Conservation (phyloP, 2,329 filamentous ascomycete genomes). For the Coniochaeta prunicola region DNA sequence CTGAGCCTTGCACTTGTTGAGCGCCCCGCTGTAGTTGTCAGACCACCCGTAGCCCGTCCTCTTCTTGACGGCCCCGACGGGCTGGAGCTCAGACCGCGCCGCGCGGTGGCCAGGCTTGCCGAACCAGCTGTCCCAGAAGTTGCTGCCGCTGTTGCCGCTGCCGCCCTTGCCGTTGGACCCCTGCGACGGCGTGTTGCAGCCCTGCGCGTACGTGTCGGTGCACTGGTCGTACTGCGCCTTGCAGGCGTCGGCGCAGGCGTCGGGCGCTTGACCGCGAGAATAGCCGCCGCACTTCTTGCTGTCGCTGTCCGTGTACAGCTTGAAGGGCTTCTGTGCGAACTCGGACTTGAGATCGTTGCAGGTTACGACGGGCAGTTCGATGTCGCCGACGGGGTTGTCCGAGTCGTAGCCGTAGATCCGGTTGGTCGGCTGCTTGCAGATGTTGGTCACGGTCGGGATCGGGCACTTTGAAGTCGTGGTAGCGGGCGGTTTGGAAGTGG, state of each 20-base stretch:
- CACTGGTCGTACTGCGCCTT: constrained; percentile 44
- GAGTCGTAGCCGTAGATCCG: constrained; percentile 61
- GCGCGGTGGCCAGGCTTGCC: background rate
- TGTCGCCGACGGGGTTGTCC: constrained; percentile 47
- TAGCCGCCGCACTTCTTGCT: constrained; percentile 37
- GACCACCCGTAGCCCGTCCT: constrained; percentile 15
- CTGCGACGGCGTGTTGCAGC: constrained; percentile 29
- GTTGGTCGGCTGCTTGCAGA: constrained; percentile 46
- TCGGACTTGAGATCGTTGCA: constrained; percentile 45
- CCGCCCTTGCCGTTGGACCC: no score
- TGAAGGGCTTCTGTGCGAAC: constrained; percentile 37
- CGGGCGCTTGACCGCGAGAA: constrained; percentile 22
- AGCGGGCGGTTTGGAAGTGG: constrained; percentile 23
- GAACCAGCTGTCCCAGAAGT: constrained; percentile 1
- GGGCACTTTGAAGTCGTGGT: constrained; percentile 25
- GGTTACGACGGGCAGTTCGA: constrained; percentile 42
- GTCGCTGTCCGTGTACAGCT: constrained; percentile 41
- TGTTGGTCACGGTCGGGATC: constrained; percentile 39
- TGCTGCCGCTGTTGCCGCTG: constrained; percentile 11
- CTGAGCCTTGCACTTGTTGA: constrained; percentile 39
- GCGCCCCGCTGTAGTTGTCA: constrained; percentile 20
- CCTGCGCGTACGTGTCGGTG: constrained; percentile 38
- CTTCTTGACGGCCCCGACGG: constrained; percentile 9
- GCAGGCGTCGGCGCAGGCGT: constrained; percentile 45
- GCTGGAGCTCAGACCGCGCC: background rate